Percentiles rank a stretch among this genome's conserved stretches.
Conservation (phyloP, 345 rosid genomes). For the Punica granatum region DNA sequence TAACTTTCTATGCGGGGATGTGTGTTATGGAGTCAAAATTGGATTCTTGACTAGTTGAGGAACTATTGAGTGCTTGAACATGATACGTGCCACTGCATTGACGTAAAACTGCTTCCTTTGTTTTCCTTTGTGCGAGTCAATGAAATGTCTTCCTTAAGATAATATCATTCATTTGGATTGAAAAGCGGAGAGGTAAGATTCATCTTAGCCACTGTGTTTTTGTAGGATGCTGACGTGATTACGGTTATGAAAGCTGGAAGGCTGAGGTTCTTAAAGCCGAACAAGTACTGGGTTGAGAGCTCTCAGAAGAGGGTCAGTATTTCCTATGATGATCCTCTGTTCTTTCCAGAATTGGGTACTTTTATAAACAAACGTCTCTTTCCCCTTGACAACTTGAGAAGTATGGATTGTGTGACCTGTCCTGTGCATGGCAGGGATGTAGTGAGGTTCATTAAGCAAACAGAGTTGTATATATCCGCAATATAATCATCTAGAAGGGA, state of each 20-base stretch:
- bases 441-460: not conserved
- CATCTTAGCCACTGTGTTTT: not conserved
- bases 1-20: not conserved
- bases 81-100: not conserved
- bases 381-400: not conserved
- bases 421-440: not conserved
- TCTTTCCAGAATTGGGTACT: not conserved
- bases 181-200: not conserved
- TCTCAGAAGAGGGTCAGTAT: slow-evolving; percentile 75
- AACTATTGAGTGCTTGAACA: not conserved
- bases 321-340: not conserved
- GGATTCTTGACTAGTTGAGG: not conserved
- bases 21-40: not conserved
- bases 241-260: slow-evolving; percentile 70
- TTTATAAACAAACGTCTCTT: not conserved
- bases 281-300: slow-evolving; percentile 71
- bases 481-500: not conserved
- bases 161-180: no score
- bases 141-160: not conserved
- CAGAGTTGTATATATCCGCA: not conserved
- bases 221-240: slow-evolving; percentile 60
- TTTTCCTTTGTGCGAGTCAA: not conserved
- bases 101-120: not conserved
- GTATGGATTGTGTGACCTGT: not conserved
- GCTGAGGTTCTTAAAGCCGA: slow-evolving; percentile 60